Conservation (phyloP, 495 filamentous ascomycete genomes). For the Immersiella caudata region DNA sequence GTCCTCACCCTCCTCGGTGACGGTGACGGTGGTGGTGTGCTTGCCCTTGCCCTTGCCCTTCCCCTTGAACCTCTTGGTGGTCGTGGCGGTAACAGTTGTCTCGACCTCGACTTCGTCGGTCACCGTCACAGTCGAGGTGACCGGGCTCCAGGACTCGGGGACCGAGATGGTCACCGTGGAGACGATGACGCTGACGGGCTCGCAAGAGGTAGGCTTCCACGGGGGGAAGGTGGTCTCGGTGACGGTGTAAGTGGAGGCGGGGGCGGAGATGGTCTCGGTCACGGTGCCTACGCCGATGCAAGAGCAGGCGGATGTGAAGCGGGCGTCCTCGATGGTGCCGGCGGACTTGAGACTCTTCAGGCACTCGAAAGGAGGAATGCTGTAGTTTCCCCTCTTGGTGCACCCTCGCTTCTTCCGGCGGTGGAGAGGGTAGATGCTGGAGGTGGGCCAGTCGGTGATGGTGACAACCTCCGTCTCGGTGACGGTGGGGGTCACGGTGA, state of each 20-base stretch:
- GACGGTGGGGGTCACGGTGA: slow-evolving; percentile 6
- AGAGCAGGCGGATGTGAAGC: slow-evolving; percentile 7
- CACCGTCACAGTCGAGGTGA: neutral
- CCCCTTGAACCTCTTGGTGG: slow-evolving; percentile 1
- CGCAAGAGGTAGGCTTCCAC: neutral
- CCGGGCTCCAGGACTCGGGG: too few relatives aligned
- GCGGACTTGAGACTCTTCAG: neutral
- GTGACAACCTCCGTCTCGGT: slow-evolving; percentile 1
- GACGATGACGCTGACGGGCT: slow-evolving; percentile 1
- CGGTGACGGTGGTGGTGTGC: neutral
- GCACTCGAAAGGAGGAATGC: neutral
- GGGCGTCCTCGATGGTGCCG: neutral
- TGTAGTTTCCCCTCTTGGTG: neutral
- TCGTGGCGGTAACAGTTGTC: neutral
- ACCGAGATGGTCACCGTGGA: slow-evolving; percentile 5
- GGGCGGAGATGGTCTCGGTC: neutral
- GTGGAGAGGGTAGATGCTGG: neutral
- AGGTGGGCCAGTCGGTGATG: slow-evolving; percentile 10
- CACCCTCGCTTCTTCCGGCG: neutral
- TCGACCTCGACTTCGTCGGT: neutral
- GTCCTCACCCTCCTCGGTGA: neutral
- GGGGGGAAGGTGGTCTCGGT: neutral
- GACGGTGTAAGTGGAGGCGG: neutral
- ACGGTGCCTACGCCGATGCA: slow-evolving; percentile 5
- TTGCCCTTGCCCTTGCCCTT: slow-evolving; percentile 2